Evolutionary conservation across 2,329 filamentous ascomycete genomes (phyloP).

Genomic region (Neonectria punicea): DNA sequence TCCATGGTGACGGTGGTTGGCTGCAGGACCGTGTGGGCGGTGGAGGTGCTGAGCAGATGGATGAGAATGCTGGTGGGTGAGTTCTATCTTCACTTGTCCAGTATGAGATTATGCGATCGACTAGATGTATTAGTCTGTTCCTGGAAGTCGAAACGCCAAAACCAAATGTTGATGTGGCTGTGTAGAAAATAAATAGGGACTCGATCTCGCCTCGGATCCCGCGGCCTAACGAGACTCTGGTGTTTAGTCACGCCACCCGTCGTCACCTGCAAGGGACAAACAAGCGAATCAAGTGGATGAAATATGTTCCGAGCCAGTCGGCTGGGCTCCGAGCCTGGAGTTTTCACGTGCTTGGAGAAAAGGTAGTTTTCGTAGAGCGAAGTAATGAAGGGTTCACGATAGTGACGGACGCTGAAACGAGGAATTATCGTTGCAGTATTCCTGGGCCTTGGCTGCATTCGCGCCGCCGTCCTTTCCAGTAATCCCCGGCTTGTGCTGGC

Average conservation of each 20-base stretch:
- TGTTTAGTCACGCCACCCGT: neutral
- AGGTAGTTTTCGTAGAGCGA: neutral
- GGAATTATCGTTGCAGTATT: neutral
- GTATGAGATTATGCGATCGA: neutral
- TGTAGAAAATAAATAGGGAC: neutral
- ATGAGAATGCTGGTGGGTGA: neutral
- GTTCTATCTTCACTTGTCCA: neutral
- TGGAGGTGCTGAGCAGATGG: neutral
- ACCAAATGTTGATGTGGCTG: neutral
- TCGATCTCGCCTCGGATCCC: neutral
- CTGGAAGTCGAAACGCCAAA: neutral
- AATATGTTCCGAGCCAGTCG: neutral
- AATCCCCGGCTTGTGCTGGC: too few species aligned
- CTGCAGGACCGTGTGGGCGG: neutral
- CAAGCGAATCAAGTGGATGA: neutral
- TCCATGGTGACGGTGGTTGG: neutral
- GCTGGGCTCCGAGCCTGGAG: neutral
- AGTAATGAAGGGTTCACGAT: neutral
- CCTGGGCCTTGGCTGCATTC: neutral
- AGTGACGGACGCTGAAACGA: neutral
- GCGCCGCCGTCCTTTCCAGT: too few species aligned
- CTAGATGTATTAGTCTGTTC: neutral
- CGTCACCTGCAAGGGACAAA: neutral
- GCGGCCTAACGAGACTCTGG: neutral
- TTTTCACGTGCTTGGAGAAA: neutral